Base-by-base conservation (phyloP, 768 basidiomycete species). In the Tephrocybe sp. region DNA sequence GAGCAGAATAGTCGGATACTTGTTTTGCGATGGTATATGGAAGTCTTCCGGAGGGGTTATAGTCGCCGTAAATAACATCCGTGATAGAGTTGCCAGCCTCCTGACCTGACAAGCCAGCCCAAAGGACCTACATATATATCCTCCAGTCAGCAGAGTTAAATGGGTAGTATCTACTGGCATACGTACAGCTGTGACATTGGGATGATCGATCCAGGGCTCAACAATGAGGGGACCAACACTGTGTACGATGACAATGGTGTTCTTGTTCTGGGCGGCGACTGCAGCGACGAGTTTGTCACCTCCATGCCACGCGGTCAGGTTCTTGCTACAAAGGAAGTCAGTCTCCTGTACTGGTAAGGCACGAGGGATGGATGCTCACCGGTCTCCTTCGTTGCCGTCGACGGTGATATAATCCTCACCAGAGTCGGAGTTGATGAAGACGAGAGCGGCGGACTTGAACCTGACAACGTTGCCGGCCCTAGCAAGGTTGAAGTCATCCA, bases 391-490 rank as follows among this genome's bases (percentile, higher is more conserved):
- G 60, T 90, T 93, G 4, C 86, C 88, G 57, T 89, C 88, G 11
- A 90, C 86, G 15, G 82, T 84, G 58, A 91, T 85, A 62, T 90
- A 90, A 14, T 72, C 81, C 69, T 95, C 93, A 20, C 93, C 93
- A 5, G 90, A 92, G 64, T 94, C 87, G 2, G 88, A 77, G 55
- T 85, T 83, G 57, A 93, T 75, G 66, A 93, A 93, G 9, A 95
- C 91, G 34, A 95, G 73, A 1, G 86, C 86, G 7, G 84, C 85
- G 17, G 83, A 82, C 54, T 78, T 76, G 34, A 62, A 69, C 1
- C 69, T 67, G 0, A 76, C 83, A 38, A 75, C 67, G 40, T 72
- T 75, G 4, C 70, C 76, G 7, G 84, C 85, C 0, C 66, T 61
- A 0, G 55, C 60, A 18, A 83, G 75, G 62, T 93, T 73, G 61